phyloP scores from a whole-genome alignment of 306 rosid genomes.

The Luffa aegyptiaca region DNA sequence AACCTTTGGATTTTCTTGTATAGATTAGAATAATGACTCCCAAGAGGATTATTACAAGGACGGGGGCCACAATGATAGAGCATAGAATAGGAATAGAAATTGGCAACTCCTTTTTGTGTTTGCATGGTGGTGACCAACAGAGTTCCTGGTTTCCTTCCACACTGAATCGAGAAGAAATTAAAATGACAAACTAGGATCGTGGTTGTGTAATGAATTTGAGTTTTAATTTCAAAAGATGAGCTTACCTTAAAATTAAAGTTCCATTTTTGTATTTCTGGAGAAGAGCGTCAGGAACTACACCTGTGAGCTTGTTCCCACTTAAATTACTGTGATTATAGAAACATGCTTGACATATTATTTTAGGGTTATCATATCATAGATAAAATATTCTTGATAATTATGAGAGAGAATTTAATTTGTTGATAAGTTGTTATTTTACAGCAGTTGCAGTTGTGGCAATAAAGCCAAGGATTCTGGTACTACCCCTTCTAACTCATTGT shows the following conservation, averaged over 20 bases:
- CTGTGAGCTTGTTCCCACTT: too few relatives aligned
- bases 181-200: background rate
- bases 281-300: too few relatives aligned
- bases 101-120: background rate
- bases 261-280: too few relatives aligned
- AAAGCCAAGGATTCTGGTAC: slow-evolving; percentile 19
- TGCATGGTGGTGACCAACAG: slow-evolving; percentile 1
- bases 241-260: too few relatives aligned
- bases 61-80: background rate
- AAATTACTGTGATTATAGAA: too few relatives aligned
- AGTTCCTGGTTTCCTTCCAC: background rate
- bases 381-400: too few relatives aligned
- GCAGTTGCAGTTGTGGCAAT: background rate
- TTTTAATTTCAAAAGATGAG: background rate
- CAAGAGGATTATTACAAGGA: background rate
- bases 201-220: background rate
- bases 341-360: too few relatives aligned
- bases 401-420: too few relatives aligned
- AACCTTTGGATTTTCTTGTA: background rate
- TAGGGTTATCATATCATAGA: too few relatives aligned
- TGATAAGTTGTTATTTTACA: background rate
- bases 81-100: background rate
- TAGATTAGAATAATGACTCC: background rate
- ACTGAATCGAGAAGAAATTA: background rate
- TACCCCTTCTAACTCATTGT: slow-evolving; percentile 23